A percentile compares a stretch with the other conserved stretches of the same genome.
These are phyloP conservation scores for Diaporthe longicolla DNA, from an alignment of 2,329 filamentous ascomycete genomes.

Conservation along the genomic window DNA sequence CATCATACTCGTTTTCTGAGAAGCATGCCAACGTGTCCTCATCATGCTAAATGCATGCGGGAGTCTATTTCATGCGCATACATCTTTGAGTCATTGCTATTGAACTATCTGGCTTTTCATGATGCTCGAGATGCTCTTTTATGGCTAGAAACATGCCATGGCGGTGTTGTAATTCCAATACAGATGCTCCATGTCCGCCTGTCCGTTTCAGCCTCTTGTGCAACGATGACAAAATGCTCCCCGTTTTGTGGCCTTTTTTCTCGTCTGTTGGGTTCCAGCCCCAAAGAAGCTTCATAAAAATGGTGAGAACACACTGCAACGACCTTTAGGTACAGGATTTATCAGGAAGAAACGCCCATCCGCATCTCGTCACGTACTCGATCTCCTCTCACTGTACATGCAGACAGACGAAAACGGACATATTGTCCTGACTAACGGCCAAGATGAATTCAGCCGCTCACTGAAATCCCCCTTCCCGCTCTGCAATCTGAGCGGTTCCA, in stretches of 20 bases:
- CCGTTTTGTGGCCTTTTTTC: neutral
- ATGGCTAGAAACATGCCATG: neutral
- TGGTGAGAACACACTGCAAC: neutral
- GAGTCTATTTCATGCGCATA: neutral
- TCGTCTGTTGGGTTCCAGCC: slow-evolving; percentile 4
- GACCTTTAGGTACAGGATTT: neutral
- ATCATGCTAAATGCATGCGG: neutral
- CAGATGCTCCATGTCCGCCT: neutral
- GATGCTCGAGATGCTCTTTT: neutral
- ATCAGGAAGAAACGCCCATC: neutral
- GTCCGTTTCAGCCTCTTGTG: neutral
- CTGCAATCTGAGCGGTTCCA: neutral
- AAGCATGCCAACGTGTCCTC: neutral
- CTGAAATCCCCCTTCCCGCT: no score
- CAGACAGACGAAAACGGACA: neutral
- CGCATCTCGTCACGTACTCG: neutral
- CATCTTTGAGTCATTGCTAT: neutral
- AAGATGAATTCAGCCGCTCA: neutral
- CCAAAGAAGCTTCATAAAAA: neutral
- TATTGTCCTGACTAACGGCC: no score
- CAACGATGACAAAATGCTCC: neutral
- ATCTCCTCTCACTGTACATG: no score
- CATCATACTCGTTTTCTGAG: neutral
- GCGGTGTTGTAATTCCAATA: neutral
- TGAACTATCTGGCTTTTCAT: neutral